phyloP scores from a whole-genome alignment of 1,139 yeast species.

The Eremothecium sinecaudum region DNA sequence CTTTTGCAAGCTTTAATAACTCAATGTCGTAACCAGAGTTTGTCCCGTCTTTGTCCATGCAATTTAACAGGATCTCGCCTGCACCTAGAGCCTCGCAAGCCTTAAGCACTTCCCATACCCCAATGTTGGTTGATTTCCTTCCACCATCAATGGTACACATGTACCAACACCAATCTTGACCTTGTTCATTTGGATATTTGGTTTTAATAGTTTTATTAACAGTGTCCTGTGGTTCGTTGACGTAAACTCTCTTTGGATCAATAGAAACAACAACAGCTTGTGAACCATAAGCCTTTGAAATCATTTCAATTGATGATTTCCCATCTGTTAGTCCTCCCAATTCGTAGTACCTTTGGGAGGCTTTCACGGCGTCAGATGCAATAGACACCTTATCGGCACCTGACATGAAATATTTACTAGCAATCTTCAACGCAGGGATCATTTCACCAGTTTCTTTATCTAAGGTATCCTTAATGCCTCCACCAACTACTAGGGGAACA shows the following conservation, averaged over 20 bases:
- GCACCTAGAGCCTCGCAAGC: conserved; percentile 96
- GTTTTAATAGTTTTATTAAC: conserved; percentile 55
- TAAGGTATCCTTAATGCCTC: conserved; percentile 83
- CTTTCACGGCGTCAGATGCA: conserved; percentile 91
- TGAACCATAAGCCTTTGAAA: conserved; percentile 81
- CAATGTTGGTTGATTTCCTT: conserved; percentile 77
- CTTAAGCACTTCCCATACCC: conserved; percentile 77
- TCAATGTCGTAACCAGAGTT: conserved; percentile 89
- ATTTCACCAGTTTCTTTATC: conserved; percentile 64
- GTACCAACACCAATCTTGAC: conserved; percentile 82
- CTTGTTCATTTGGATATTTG: conserved; percentile 62
- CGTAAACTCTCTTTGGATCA: conserved; percentile 83
- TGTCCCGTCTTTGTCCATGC: conserved; percentile 94
- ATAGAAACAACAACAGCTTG: conserved; percentile 97
- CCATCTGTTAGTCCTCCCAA: conserved; percentile 55
- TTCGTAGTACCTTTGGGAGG: conserved; percentile 73
- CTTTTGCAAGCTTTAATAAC: conserved; percentile 65
- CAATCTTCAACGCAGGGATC: conserved; percentile 82
- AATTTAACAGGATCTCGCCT: conserved; percentile 84
- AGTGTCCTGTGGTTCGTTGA: conserved; percentile 49
- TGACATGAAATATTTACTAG: conserved; percentile 79
- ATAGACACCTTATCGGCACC: conserved; percentile 97
- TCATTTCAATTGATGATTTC: conserved; percentile 78
- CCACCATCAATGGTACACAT: conserved; percentile 97
- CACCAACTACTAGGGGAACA: conserved; percentile 96